Base-by-base conservation (phyloP, 2,329 filamentous ascomycete species). In the Rosellinia necatrix region DNA sequence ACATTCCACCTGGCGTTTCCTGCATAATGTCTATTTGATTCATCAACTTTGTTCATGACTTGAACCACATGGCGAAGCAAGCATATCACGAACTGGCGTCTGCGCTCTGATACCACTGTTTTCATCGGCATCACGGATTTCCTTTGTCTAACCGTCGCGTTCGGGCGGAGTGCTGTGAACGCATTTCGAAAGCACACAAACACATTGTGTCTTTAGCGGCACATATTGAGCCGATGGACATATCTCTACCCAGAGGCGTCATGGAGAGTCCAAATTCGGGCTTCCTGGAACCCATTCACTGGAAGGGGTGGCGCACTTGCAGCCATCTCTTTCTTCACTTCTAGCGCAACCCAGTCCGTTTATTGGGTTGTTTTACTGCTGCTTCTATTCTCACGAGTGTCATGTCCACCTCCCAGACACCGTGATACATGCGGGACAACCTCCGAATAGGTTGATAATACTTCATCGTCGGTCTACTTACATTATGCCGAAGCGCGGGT, bases 21-120 rank as follows among this genome's bases (percentile, higher is more conserved):
- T 69, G 68, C 69, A 72, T 70, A 71, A 70, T 69, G 67, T 71
- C 66, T 71, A 70, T 64, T 68, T 68, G 64, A 64, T 62, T 61
- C 49, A 59, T 68, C 63, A 58, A 66, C 64, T 68, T 67, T 60
- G 65, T 66, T 68, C 64, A 66, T 66, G 66, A 67, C 63, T 64
- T 69, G 64, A 66, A 69, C 61, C 68, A 68, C 68, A 71, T 72
- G 68, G 70, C 70, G 68, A 71, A 71, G 66, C 70, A 71, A 71
- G 70, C 70, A 72, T 72, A 68, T 69, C 68, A 71, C 68, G 65
- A 68, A 70, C 65, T 69, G 70, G 70, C 70, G 70, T 72, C 68
- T 70, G 64, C 68, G 67, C 64, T 71, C 64, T 70, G 70, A 72
- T 72, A 72, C 70, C 70, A 71, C 67, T 67, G 64, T 70, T 69